Evolutionary conservation across 140 eudicot genomes (phyloP), one percentile per base, ranked within the genome.

Genomic region (Senecio squalidus): DNA sequence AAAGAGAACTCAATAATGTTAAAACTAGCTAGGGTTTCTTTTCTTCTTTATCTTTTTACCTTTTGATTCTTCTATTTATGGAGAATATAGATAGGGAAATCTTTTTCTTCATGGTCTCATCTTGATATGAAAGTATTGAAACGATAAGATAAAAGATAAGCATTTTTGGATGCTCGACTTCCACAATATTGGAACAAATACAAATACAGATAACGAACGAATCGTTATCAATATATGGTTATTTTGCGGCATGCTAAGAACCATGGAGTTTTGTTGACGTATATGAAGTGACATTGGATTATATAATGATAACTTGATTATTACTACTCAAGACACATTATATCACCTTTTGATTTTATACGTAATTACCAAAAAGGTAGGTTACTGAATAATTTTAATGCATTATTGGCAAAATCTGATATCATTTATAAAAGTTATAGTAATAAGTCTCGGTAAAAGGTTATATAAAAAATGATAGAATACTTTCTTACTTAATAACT

Each of bases 121-220:
- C 55, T 14, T 54, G 56, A 55, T 66, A 55, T 66, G 72, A 71
- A 59, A 71, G 76, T 38, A 55, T 64, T 28, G 45, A 55, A 45
- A 21, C 21, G 71, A 71, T 71, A 71, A 71, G 77, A 71, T 71
- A 54, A 71, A 71, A 71, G 66, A 63, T 71, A 34, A 63, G 52
- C 66, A 71, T 63, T 63, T 63, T 57, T 31, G 10, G 28, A 55
- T 55, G 46, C 46, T 17, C 8, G 23, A 61, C 28, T 13, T 9
- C 3, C 9, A 51, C 5, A 22, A 9, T 2, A 26, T 15, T 2
- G 52, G 38, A 50, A 26, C 4, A 24, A 25, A 38, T 38, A 52
- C n/a, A 25, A 16, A 52, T 6, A 23, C n/a, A 9, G 6, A 18
- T 8, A 52, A n/a, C 2, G 9, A 51, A 51, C 33, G 10, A 15